Base-by-base conservation (phyloP, 352 stramenopile genomes). In the Pythium diclinum region DNA sequence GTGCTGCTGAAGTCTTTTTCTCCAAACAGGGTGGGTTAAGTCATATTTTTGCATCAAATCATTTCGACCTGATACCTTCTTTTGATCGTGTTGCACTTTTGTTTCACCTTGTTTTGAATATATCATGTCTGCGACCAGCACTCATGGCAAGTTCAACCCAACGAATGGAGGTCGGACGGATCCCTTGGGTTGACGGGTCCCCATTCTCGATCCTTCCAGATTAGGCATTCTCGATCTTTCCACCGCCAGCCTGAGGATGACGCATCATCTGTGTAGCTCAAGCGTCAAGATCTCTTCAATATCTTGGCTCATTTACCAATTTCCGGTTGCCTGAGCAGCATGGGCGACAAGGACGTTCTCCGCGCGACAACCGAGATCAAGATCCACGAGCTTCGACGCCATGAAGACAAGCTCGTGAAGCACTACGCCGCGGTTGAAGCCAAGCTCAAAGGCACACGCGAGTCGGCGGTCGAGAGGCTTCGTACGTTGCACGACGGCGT, bases 331-430 rank as follows among this genome's bases (percentile, higher is more conserved):
- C 5, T 53, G 13, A 21, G 6, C 16, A 61, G 3, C 1, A 67
- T 67, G 61, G 53, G 19, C n/a, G 61, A 61, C 16, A 56, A 59
- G 30, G 61, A 81, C 13, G 67, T 84, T 46, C 67, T 84, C 46
- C 74, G 74, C 62, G 44, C 72, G 53, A 78, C 74, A 57, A 84
- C 77, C 17, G 67, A 81, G 51, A 75, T 82, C 65, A 85, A 85
- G 72, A 61, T 85, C 38, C 53, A 67, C 17, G 77, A 85, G 34
- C 70, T 85, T 23, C 72, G 70, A 32, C 76, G 76, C 49, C 69
- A 85, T 57, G 74, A 82, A 23, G 66, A 61, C 30, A 75, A 81
- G 68, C 63, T 82, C 16, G 60, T 77, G 56, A 55, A 56, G 10
- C 70, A 77, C 62, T 85, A 85, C 70, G 59, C 58, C 5, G 54